Percentiles rank a stretch among this genome's conserved stretches.
phyloP scores from a whole-genome alignment of 345 rosid species.

The Sisymbrium altissimum region DNA sequence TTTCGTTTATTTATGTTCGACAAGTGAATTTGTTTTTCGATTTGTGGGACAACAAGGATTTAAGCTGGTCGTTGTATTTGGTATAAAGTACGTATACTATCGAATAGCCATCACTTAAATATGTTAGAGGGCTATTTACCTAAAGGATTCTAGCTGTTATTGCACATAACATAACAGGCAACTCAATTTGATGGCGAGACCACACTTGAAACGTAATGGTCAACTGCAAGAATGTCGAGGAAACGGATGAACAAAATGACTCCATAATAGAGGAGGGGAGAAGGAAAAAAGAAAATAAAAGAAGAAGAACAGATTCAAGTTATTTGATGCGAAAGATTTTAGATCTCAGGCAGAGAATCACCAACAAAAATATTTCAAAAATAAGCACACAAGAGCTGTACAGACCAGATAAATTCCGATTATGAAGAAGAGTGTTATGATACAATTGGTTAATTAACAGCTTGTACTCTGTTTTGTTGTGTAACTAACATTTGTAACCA shows the following conservation, averaged over 20 bases:
- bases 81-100: neutral
- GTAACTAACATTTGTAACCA: neutral
- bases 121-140: neutral
- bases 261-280: neutral
- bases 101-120: neutral
- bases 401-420: neutral
- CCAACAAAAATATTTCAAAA: neutral
- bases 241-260: neutral
- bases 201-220: neutral
- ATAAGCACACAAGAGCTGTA: neutral
- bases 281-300: neutral
- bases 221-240: neutral
- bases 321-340: neutral
- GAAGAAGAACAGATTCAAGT: neutral
- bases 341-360: neutral
- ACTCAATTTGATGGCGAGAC: neutral
- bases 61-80: neutral
- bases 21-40: neutral
- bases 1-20: too few species aligned
- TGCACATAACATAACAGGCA: neutral
- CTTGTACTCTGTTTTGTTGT: neutral
- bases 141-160: neutral
- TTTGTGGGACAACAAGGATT: neutral
- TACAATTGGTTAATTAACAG: neutral
- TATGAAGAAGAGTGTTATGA: neutral